Conservation (phyloP, 805 yeast species). For the Jamesozyma gamospora region DNA sequence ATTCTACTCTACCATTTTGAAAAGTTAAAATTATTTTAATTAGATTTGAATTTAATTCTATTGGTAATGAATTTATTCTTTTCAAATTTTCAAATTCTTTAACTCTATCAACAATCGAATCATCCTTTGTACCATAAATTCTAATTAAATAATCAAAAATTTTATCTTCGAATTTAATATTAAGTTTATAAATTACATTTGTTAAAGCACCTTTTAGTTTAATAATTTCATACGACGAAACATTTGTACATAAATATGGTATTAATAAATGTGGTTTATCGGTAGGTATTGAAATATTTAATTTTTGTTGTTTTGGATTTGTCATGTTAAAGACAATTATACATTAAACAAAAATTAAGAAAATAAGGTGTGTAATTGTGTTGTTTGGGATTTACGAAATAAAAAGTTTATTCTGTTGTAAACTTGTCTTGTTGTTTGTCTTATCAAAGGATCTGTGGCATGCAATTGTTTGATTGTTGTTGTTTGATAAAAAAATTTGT, state of each 20-base stretch:
- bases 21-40: slow-evolving; percentile 66
- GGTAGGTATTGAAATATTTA: slow-evolving; percentile 5
- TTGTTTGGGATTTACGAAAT: no score
- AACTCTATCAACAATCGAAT: slow-evolving; percentile 70
- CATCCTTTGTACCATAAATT: slow-evolving; percentile 80
- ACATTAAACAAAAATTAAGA: neutral
- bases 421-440: no score
- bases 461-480: no score
- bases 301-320: neutral
- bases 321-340: slow-evolving; percentile 1
- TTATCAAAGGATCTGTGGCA: no score
- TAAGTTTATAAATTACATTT: slow-evolving; percentile 71
- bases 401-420: no score
- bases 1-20: slow-evolving; percentile 83
- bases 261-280: slow-evolving; percentile 6
- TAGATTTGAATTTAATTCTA: neutral
- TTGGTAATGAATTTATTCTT: slow-evolving; percentile 45
- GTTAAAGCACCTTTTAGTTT: slow-evolving; percentile 87
- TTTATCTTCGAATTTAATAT: slow-evolving; percentile 14
- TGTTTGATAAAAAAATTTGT: no score
- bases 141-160: slow-evolving; percentile 42
- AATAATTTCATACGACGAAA: slow-evolving; percentile 9
- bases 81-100: slow-evolving; percentile 59
- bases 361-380: no score
- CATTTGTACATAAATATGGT: slow-evolving; percentile 4